These are phyloP conservation scores for Babesia ovata DNA, from an alignment of 169 alveolate species.

Conservation along the genomic window DNA sequence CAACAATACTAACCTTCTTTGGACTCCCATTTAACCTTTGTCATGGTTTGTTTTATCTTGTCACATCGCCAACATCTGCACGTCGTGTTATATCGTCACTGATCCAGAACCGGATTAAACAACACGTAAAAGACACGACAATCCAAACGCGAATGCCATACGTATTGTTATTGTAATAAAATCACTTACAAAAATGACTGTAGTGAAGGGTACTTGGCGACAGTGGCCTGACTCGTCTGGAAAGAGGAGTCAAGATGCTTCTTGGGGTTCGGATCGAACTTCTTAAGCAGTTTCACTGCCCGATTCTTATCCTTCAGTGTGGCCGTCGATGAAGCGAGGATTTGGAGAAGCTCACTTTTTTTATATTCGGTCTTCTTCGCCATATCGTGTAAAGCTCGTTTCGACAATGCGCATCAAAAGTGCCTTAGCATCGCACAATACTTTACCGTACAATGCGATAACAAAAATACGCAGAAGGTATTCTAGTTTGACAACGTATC, in stretches of 20 bases:
- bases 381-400: conserved; percentile 32
- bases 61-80: conserved; percentile 80
- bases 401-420: too few relatives aligned
- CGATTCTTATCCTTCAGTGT: conserved; percentile 73
- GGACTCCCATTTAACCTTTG: conserved; percentile 78
- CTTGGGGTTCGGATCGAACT: conserved; percentile 78
- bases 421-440: too few relatives aligned
- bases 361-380: conserved; percentile 71
- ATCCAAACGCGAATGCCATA: background rate
- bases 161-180: background rate
- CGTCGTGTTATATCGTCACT: background rate
- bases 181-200: conserved; percentile 70
- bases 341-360: conserved; percentile 73
- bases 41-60: conserved; percentile 78
- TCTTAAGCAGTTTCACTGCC: conserved; percentile 75
- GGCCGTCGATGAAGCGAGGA: conserved; percentile 60
- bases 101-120: background rate
- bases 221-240: conserved; percentile 71
- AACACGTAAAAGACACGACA: background rate
- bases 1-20: conserved; percentile 64
- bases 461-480: too few relatives aligned
- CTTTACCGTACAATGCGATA: too few relatives aligned
- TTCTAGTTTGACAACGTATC: too few relatives aligned
- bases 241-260: conserved; percentile 75
- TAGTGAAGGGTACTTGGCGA: conserved; percentile 68